Evolutionary conservation across 2,329 filamentous ascomycete genomes (phyloP).

Genomic region (Cladosporium sp.): DNA sequence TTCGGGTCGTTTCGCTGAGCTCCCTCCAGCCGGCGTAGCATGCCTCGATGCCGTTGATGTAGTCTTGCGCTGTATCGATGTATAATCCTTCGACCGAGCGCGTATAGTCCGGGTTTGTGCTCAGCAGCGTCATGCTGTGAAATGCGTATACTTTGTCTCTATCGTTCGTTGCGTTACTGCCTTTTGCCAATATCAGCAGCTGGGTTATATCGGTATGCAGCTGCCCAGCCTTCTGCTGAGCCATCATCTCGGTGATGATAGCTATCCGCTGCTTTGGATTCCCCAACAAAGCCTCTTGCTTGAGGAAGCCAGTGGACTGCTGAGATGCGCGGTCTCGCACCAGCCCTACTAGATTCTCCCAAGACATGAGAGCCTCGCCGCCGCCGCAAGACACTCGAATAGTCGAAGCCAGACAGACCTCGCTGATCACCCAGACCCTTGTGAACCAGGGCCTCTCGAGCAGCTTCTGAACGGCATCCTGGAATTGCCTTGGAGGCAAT

Average conservation of each 20-base stretch:
- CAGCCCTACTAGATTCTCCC: conserved; percentile 24
- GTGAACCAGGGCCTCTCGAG: conserved; percentile 26
- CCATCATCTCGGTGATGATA: conserved; percentile 27
- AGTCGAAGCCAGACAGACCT: conserved; percentile 10
- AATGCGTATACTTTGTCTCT: conserved; percentile 29
- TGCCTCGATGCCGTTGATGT: conserved; percentile 22
- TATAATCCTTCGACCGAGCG: conserved; percentile 19
- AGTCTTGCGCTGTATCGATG: conserved; percentile 22
- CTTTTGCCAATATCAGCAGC: conserved; percentile 27
- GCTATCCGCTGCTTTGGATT: conserved; percentile 27
- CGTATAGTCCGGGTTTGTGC: conserved; percentile 21
- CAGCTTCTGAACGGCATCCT: conserved; percentile 24
- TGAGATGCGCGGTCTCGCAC: conserved; percentile 20
- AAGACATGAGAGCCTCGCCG: conserved; percentile 10
- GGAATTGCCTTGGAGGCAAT: conserved; percentile 19
- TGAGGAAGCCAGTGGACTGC: conserved; percentile 22
- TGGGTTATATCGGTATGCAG: conserved; percentile 27
- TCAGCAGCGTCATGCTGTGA: conserved; percentile 23
- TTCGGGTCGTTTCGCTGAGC: conserved; percentile 20
- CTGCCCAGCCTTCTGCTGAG: conserved; percentile 20
- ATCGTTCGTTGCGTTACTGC: conserved; percentile 24
- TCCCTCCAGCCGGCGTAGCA: conserved; percentile 21
- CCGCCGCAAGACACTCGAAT: conserved; percentile 6
- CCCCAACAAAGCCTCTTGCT: conserved; percentile 23
- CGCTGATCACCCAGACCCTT: conserved; percentile 22